Evolutionary conservation across 2,329 filamentous ascomycete genomes (phyloP), one percentile per base, ranked within the genome.

Genomic region (Apiospora phragmitis): DNA sequence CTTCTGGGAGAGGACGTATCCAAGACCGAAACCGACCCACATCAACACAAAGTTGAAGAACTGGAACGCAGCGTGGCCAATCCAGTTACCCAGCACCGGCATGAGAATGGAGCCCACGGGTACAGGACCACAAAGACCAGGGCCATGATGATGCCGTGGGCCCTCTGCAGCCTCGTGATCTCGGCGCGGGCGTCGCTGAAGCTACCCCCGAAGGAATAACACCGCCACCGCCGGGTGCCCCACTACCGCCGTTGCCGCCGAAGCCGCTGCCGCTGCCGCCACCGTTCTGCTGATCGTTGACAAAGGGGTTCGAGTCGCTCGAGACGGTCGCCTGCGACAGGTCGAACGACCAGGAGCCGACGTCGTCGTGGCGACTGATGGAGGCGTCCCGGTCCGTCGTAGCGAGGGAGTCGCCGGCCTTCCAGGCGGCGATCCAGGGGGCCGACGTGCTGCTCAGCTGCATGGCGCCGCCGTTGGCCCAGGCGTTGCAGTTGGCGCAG

Each of bases 131-230:
- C 84, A 73, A 91, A 89, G 24, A 87, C 86, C 65, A 91, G 76
- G 35, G 85, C 85, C 89, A 92, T 90, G 75, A 92, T 80, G 74
- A 90, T 83, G 67, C 89, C 90, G 72, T 91, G 89, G 0, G 85
- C 82, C 1, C 74, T 79, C 7, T 83, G 76, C 21, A 84, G 66
- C 1, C 69, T 72, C 73, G n/a, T 72, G 71, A 65, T 74, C 68
- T 62, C 8, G 59, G 70, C 3, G 70, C 71, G 70, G 68, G 69
- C 71, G 65, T 70, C 74, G 18, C 35, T 68, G 62, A 47, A 51
- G 47, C 69, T 69, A 43, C 65, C 42, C 65, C 24, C 38, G 42
- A 35, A 18, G 55, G 55, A 16, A 62, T 35, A 11, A 42, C 65
- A 38, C n/a, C 65, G 67, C 70, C 71, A 42, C 68, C 65, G 14